A percentile compares a stretch with the other conserved stretches of the same genome.
Conservation (phyloP, 805 yeast species). For the Kazachstania martiniae region DNA sequence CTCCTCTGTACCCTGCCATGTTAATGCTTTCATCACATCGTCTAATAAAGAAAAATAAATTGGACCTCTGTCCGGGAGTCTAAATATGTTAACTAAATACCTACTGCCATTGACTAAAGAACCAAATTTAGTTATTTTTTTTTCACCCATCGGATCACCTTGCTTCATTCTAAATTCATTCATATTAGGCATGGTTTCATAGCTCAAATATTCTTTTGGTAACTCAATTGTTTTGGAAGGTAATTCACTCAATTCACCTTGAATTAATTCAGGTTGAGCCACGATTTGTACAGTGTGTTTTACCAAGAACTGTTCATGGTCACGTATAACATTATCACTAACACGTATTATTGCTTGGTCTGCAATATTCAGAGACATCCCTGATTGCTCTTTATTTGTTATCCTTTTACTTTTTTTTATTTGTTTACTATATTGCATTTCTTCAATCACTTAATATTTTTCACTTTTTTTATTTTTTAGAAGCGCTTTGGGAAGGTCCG, state of each 20-base stretch:
- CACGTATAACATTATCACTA: constrained; percentile 2
- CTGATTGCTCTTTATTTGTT: too few species aligned
- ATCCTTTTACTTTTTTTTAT: too few species aligned
- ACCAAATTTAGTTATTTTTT: constrained; percentile 33
- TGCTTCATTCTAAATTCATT: constrained; percentile 11
- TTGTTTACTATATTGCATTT: too few species aligned
- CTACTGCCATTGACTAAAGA: constrained; percentile 29
- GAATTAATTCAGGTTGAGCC: constrained; percentile 11
- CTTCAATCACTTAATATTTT: too few species aligned
- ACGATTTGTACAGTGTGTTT: constrained; percentile 14
- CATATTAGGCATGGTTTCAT: background rate
- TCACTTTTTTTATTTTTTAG: too few species aligned
- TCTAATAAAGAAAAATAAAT: constrained; percentile 28
- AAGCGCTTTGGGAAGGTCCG: too few species aligned
- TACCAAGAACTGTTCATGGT: constrained; percentile 17
- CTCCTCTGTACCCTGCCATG: constrained; percentile 32
- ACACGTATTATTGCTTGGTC: background rate
- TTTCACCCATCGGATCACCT: constrained; percentile 37
- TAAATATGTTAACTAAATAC: constrained; percentile 32
- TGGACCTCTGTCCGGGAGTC: constrained; percentile 30
- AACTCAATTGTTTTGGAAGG: constrained; percentile 13
- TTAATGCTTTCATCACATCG: constrained; percentile 31
- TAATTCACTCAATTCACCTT: constrained; percentile 12
- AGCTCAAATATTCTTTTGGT: constrained; percentile 12
- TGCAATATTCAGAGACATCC: too few species aligned